Evolutionary conservation across 2,329 filamentous ascomycete genomes (phyloP).

Genomic region (Corynespora cassiicola): DNA sequence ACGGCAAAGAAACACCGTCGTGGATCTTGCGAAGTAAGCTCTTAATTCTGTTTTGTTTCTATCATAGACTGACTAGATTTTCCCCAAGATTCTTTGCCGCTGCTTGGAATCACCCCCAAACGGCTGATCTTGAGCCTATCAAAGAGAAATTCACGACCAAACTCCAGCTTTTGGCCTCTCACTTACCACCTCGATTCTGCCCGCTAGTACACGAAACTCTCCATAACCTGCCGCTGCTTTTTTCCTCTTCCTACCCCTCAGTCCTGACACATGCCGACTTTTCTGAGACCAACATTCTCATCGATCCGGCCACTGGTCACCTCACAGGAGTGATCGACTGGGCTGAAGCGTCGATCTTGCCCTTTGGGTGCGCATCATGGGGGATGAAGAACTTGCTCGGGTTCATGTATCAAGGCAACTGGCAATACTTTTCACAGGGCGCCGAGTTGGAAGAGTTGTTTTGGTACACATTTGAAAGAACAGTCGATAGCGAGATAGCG

Average conservation of each 20-base stretch:
- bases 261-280: constrained; percentile 49
- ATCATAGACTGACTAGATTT: constrained; percentile 4
- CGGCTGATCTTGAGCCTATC: constrained; percentile 21
- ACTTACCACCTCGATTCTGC: constrained; percentile 46
- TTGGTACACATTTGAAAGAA: constrained; percentile 7
- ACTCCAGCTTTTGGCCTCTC: constrained; percentile 37
- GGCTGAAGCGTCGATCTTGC: constrained; percentile 49
- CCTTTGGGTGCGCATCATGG: constrained; percentile 42
- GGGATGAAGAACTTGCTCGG: constrained; percentile 7
- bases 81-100: constrained; percentile 48
- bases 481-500: constrained; percentile 3
- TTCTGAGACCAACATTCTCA: constrained; percentile 48
- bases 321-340: constrained; percentile 52
- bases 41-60: constrained; percentile 8
- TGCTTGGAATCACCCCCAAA: constrained; percentile 46
- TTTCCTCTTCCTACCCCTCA: constrained; percentile 44
- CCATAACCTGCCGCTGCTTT: constrained; percentile 37
- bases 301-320: constrained; percentile 41
- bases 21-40: constrained; percentile 40
- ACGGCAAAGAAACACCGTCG: constrained; percentile 46
- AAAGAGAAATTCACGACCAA: constrained; percentile 38
- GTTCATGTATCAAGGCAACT: constrained; percentile 5
- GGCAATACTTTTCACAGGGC: constrained; percentile 4
- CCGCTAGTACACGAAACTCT: constrained; percentile 38
- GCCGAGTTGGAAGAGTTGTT: constrained; percentile 6